These are phyloP conservation scores for Hysterangium stoloniferum DNA, from an alignment of 768 basidiomycete species.

Conservation along the genomic window DNA sequence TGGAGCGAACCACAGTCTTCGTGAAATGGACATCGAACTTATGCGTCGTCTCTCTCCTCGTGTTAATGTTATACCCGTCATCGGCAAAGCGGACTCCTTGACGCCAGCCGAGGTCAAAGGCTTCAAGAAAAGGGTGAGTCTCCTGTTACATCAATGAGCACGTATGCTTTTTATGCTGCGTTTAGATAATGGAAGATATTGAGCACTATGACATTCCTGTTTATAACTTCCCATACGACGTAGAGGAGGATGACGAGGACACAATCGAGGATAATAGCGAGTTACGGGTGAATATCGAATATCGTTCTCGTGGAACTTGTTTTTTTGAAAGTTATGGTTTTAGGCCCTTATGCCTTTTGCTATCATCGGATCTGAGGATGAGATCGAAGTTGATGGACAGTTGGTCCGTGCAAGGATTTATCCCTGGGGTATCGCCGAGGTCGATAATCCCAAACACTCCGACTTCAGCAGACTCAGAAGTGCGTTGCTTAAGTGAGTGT, in stretches of 20 bases:
- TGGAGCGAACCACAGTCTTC: constrained; percentile 40
- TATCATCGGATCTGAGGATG: constrained; percentile 95
- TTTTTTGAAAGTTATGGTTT: neutral
- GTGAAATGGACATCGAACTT: constrained; percentile 98
- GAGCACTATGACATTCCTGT: constrained; percentile 97
- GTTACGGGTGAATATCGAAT: constrained; percentile 56
- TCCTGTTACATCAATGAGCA: neutral
- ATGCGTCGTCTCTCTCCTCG: constrained; percentile 97
- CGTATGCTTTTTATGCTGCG: constrained; percentile 2
- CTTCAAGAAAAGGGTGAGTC: constrained; percentile 86
- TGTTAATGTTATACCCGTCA: constrained; percentile 97
- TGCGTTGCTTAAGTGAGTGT: constrained; percentile 72
- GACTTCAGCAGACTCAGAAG: constrained; percentile 92
- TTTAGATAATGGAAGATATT: constrained; percentile 98
- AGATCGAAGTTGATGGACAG: constrained; percentile 88
- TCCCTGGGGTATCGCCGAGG: constrained; percentile 98
- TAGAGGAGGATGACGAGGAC: constrained; percentile 98
- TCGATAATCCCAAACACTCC: constrained; percentile 99
- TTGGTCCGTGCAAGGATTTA: constrained; percentile 90
- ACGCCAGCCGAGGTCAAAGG: constrained; percentile 88
- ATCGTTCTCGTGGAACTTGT: neutral
- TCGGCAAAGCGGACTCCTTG: constrained; percentile 93
- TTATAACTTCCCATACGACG: constrained; percentile 99
- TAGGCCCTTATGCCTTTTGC: constrained; percentile 93
- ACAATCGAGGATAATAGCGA: constrained; percentile 97